A percentile compares a stretch with the other conserved stretches of the same genome.
Conservation (phyloP, 2,329 filamentous ascomycete genomes). For the Ceratocystis destructans region DNA sequence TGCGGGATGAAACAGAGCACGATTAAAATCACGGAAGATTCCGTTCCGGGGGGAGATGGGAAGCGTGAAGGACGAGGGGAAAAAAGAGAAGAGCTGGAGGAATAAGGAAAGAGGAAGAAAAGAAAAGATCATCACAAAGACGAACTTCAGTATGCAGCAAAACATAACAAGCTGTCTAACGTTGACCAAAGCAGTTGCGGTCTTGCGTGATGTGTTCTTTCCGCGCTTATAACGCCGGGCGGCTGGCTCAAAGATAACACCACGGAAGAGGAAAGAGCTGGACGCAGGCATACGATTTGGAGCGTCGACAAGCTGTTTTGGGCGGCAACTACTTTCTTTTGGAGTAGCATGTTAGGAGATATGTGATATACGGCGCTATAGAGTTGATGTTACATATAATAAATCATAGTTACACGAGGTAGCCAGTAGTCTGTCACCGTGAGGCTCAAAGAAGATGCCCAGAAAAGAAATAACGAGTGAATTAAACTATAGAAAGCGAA, state of each 20-base stretch:
- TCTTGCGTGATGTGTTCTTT: not conserved
- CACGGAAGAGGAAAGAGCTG: not conserved
- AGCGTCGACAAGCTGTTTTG: too few relatives aligned
- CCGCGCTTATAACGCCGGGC: not conserved
- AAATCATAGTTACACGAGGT: not conserved
- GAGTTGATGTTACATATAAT: not conserved
- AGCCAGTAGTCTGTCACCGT: not conserved
- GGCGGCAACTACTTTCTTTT: not conserved
- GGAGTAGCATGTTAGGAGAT: too few relatives aligned
- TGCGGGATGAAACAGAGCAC: too few relatives aligned
- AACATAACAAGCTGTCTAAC: not conserved
- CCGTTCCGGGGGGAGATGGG: too few relatives aligned
- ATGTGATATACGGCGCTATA: not conserved
- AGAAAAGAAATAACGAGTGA: not conserved
- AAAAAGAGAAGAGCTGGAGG: not conserved
- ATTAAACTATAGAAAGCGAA: not conserved
- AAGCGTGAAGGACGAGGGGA: not conserved
- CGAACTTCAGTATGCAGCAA: not conserved
- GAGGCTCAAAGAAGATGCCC: not conserved
- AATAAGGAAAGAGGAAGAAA: not conserved
- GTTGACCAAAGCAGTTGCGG: not conserved
- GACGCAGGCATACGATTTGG: not conserved
- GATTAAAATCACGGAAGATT: too few relatives aligned
- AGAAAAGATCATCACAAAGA: not conserved
- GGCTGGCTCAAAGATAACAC: not conserved